Evolutionary conservation across 305 asterid species (phyloP).

Genomic region (Fraxinus velutina): DNA sequence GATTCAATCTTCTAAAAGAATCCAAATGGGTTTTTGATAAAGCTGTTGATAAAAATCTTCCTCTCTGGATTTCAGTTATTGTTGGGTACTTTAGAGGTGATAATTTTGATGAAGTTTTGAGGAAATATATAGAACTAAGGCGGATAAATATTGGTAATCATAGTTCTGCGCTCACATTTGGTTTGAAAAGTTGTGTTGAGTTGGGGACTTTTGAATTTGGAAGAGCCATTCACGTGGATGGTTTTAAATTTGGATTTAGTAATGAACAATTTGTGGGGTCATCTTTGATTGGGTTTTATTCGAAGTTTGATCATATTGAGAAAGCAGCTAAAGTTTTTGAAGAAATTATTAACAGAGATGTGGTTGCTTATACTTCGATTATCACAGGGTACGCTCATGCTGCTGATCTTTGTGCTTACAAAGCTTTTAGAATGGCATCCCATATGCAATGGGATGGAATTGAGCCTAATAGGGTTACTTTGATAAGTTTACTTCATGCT

Average conservation of each 20-base stretch:
- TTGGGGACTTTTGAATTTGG: slow-evolving; percentile 40
- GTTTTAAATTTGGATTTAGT: slow-evolving; percentile 45
- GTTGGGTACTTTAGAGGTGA: slow-evolving; percentile 38
- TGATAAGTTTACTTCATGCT: slow-evolving; percentile 54
- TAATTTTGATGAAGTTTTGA: slow-evolving; percentile 34
- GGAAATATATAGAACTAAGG: slow-evolving; percentile 36
- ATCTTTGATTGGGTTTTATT: slow-evolving; percentile 42
- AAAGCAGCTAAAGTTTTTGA: slow-evolving; percentile 56
- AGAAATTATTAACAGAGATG: slow-evolving; percentile 48
- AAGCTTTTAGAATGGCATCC: slow-evolving; percentile 37
- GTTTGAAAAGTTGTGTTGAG: slow-evolving; percentile 46
- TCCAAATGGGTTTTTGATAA: slow-evolving; percentile 35
- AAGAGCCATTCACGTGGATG: slow-evolving; percentile 42
- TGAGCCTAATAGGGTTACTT: slow-evolving; percentile 58
- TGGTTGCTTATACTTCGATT: slow-evolving; percentile 57
- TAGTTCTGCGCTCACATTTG: slow-evolving; percentile 37
- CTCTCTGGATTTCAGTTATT: slow-evolving; percentile 41
- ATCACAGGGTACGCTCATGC: slow-evolving; percentile 42
- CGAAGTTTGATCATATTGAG: slow-evolving; percentile 24
- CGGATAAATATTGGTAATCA: slow-evolving; percentile 29
- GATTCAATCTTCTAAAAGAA: slow-evolving; percentile 37
- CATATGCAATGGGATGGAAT: slow-evolving; percentile 47
- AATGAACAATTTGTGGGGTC: slow-evolving; percentile 46
- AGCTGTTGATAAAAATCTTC: slow-evolving; percentile 26
- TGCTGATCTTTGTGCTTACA: slow-evolving; percentile 26